phyloP scores from a whole-genome alignment of 2,329 filamentous ascomycete species.

The Paecilomyces formosus region DNA sequence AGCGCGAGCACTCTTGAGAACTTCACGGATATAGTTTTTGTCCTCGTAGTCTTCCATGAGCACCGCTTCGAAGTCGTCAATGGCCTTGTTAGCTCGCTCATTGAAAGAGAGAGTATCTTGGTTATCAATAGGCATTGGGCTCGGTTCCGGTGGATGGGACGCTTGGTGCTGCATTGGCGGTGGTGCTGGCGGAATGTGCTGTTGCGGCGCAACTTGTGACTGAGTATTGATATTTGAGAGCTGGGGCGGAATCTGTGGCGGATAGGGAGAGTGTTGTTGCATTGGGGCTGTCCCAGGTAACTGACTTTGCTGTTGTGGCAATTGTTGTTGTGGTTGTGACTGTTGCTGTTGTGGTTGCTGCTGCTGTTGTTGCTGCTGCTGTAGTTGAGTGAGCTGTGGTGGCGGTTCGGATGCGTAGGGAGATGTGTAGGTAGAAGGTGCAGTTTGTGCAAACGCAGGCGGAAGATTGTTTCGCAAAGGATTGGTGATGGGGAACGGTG shows the following conservation, averaged over 20 bases:
- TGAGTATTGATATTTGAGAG: conserved; percentile 13
- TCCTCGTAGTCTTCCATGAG: conserved; percentile 39
- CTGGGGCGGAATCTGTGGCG: conserved; percentile 13
- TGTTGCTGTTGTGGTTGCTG: conserved; percentile 4
- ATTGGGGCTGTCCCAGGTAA: conserved; percentile 3
- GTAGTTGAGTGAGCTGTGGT: conserved; percentile 16
- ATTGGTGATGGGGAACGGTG: conserved; percentile 25
- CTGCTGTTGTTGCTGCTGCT: conserved; percentile 9
- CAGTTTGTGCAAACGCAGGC: conserved; percentile 28
- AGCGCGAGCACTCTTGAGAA: conserved; percentile 35
- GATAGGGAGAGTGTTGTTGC: conserved; percentile 16
- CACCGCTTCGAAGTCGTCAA: conserved; percentile 38
- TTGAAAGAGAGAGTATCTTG: conserved; percentile 29
- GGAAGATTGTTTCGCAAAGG: conserved; percentile 32
- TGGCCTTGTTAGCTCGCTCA: conserved; percentile 35
- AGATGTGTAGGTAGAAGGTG: conserved; percentile 31
- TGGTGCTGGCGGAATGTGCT: background rate
- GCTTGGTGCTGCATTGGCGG: conserved; percentile 10
- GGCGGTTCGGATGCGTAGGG: conserved; percentile 33
- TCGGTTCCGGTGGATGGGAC: conserved; percentile 13
- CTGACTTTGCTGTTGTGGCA: conserved; percentile 3
- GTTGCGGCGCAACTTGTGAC: conserved; percentile 2
- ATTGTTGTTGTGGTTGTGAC: conserved; percentile 1
- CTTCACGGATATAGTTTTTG: conserved; percentile 38
- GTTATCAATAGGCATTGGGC: conserved; percentile 12